These are phyloP conservation scores for Acer campestre DNA, from an alignment of 345 rosid species.

Conservation along the genomic window DNA sequence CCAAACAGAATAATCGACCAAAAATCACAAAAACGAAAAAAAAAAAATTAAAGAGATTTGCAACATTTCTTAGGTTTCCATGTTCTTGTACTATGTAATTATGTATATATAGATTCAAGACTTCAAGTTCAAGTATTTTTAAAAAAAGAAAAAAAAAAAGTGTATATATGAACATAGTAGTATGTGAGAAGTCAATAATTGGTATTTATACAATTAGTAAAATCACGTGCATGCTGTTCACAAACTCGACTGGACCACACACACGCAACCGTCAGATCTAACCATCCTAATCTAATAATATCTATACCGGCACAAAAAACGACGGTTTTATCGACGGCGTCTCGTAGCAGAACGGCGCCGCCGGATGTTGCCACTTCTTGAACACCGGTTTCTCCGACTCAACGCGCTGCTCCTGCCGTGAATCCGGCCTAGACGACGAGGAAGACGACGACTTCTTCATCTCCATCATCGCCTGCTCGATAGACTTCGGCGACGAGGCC, in stretches of 20 bases:
- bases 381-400: constrained; percentile 50
- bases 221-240: constrained; percentile 5
- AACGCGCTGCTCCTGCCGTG: constrained; percentile 32
- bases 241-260: background rate
- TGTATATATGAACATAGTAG: constrained; percentile 8
- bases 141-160: background rate
- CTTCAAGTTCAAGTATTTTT: background rate
- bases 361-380: constrained; percentile 95
- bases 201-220: background rate
- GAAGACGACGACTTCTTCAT: constrained; percentile 7
- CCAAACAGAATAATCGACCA: background rate
- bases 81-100: background rate
- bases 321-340: constrained; percentile 45
- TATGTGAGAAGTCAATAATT: background rate
- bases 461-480: constrained; percentile 28
- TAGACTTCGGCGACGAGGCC: constrained; percentile 50
- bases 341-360: constrained; percentile 73
- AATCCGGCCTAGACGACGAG: constrained; percentile 28
- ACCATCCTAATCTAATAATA: background rate
- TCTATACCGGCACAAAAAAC: constrained; percentile 61
- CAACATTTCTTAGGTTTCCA: background rate
- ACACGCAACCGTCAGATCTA: constrained; percentile 25
- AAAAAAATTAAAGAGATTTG: background rate
- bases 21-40: background rate
- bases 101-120: background rate